These are phyloP conservation scores for Noccaea bulbosa DNA, from an alignment of 345 rosid genomes.

Conservation along the genomic window DNA sequence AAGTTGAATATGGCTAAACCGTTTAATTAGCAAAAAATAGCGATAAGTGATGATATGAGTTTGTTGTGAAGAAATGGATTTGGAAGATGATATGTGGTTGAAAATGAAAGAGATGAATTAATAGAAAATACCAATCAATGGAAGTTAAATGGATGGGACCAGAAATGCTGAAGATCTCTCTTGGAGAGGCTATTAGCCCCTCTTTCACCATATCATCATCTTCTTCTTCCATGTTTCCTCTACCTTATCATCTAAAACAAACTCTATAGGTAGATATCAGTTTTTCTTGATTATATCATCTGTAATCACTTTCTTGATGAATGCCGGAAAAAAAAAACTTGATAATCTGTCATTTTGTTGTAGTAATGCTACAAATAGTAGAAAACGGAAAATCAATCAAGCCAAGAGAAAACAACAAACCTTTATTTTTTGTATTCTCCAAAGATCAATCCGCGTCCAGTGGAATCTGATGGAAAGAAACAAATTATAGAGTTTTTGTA, in stretches of 20 bases:
- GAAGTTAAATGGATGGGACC: constrained; percentile 64
- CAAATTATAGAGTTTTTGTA: constrained; percentile 10
- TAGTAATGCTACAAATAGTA: not conserved
- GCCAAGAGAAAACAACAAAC: constrained; percentile 3
- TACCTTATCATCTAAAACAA: constrained; percentile 12
- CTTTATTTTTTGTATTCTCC: not conserved
- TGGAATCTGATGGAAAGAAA: not conserved
- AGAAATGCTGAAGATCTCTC: constrained; percentile 55
- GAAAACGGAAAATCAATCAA: not conserved
- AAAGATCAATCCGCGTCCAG: not conserved
- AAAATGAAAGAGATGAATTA: constrained; percentile 4
- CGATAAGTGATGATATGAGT: not conserved
- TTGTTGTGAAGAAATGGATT: not conserved
- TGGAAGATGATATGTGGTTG: constrained; percentile 29
- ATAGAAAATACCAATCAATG: constrained; percentile 57
- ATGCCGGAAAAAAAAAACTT: not conserved
- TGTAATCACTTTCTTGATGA: constrained; percentile 1
- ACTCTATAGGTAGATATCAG: not conserved
- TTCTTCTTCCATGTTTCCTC: constrained; percentile 39
- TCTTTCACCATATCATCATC: constrained; percentile 39
- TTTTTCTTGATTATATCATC: constrained; percentile 9
- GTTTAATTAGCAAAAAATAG: constrained; percentile 2
- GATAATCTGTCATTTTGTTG: not conserved
- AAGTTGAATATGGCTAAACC: constrained; percentile 28
- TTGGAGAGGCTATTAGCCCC: constrained; percentile 44